These are phyloP conservation scores for Incumbomyces delicatus DNA, from an alignment of 2,329 filamentous ascomycete genomes.

Conservation along the genomic window DNA sequence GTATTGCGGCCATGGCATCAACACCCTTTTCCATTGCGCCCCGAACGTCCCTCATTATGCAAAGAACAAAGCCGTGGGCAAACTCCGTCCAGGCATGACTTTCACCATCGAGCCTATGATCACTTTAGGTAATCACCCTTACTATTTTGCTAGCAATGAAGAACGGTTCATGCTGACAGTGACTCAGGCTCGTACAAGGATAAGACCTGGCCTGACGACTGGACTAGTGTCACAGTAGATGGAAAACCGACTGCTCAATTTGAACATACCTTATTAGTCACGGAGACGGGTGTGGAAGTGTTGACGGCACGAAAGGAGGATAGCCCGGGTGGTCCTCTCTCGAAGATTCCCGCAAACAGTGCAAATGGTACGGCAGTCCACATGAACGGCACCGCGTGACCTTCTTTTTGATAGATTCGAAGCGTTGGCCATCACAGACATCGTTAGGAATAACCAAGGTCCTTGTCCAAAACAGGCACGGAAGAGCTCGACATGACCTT, in stretches of 20 bases:
- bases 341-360: too few relatives aligned
- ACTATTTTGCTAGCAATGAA: too few relatives aligned
- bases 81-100: slow-evolving; percentile 92
- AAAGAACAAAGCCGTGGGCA: slow-evolving; percentile 94
- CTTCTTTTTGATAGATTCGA: too few relatives aligned
- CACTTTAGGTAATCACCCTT: slow-evolving; percentile 25
- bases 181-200: slow-evolving; percentile 73
- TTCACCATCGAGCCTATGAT: slow-evolving; percentile 99
- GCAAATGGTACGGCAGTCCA: too few relatives aligned
- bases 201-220: slow-evolving; percentile 96
- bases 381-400: too few relatives aligned
- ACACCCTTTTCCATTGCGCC: slow-evolving; percentile 82
- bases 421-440: too few relatives aligned
- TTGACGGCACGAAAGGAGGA: slow-evolving; percentile 62
- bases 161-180: too few relatives aligned
- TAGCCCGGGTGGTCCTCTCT: slow-evolving; percentile 60
- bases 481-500: too few relatives aligned
- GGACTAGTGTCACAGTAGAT: slow-evolving; percentile 90
- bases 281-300: slow-evolving; percentile 71
- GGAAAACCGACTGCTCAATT: slow-evolving; percentile 89
- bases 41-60: slow-evolving; percentile 95
- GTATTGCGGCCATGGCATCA: slow-evolving; percentile 94
- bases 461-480: too few relatives aligned
- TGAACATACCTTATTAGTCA: slow-evolving; percentile 78
- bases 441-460: too few relatives aligned